A percentile compares a stretch with the other conserved stretches of the same genome.
Conservation (phyloP, 208 protist species). For the Crithidia bombi region DNA sequence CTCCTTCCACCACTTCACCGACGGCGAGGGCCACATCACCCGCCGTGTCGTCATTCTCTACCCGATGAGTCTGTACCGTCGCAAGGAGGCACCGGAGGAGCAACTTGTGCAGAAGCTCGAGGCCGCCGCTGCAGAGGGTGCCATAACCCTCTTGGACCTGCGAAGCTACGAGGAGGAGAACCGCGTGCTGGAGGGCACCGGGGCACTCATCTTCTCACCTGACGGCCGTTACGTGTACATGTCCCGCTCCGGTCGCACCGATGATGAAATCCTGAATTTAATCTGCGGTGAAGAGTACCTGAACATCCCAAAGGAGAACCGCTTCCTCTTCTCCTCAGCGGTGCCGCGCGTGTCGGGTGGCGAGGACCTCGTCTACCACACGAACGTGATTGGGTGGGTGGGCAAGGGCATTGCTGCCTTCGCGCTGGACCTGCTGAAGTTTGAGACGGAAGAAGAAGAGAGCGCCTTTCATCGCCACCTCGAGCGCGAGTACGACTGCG, state of each 20-base stretch:
- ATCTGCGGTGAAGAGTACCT: conserved; percentile 71
- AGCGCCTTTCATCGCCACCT: conserved; percentile 68
- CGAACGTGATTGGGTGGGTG: conserved; percentile 83
- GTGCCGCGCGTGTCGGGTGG: conserved; percentile 40
- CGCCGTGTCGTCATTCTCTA: conserved; percentile 80
- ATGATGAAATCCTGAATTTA: conserved; percentile 66
- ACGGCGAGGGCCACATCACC: conserved; percentile 51
- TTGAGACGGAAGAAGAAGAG: conserved; percentile 55
- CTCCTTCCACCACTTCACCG: conserved; percentile 83
- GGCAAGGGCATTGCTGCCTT: conserved; percentile 83
- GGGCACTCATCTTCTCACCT: conserved; percentile 67
- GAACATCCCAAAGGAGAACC: conserved; percentile 78
- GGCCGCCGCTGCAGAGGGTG: conserved; percentile 34
- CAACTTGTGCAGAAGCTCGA: conserved; percentile 60
- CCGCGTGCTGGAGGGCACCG: conserved; percentile 68
- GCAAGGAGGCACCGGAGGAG: conserved; percentile 59
- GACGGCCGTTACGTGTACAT: conserved; percentile 83
- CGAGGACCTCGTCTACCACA: conserved; percentile 63
- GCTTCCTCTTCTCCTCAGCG: conserved; percentile 66
- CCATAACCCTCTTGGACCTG: conserved; percentile 75
- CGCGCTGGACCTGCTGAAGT: conserved; percentile 61
- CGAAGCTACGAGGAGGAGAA: conserved; percentile 58
- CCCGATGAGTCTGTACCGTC: conserved; percentile 76
- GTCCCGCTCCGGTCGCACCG: conserved; percentile 72
- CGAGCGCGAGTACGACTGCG: conserved; percentile 55